Conservation (phyloP, 108 stramenopile species). For the Fragilariopsis cylindrus region DNA sequence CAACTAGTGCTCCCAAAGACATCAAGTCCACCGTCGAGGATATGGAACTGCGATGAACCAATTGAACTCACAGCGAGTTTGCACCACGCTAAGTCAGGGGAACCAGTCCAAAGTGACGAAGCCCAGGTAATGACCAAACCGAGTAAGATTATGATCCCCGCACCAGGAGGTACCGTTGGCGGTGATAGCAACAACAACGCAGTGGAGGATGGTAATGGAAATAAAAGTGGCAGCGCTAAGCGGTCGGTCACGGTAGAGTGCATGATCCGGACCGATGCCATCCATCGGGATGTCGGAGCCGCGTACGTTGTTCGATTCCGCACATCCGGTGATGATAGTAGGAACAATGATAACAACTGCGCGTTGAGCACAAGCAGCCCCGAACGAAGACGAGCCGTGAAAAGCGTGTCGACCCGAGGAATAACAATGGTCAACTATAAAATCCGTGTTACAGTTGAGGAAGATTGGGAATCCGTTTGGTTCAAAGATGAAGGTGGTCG, state of each 20-base stretch:
- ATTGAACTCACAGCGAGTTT: constrained; percentile 26
- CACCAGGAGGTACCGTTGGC: neutral
- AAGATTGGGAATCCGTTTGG: constrained; percentile 72
- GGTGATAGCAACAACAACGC: neutral
- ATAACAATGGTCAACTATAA: constrained; percentile 53
- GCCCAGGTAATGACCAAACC: constrained; percentile 27
- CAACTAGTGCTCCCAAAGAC: constrained; percentile 33
- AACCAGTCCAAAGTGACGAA: constrained; percentile 18
- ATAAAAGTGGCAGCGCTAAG: constrained; percentile 1
- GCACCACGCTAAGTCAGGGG: constrained; percentile 23
- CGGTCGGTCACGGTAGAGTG: constrained; percentile 18
- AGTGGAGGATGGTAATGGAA: neutral
- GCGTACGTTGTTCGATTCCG: constrained; percentile 24
- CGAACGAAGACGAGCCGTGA: neutral
- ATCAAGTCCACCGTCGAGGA: constrained; percentile 11
- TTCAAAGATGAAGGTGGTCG: constrained; percentile 93
- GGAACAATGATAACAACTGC: neutral
- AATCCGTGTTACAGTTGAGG: constrained; percentile 23
- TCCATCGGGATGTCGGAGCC: constrained; percentile 28
- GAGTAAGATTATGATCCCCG: constrained; percentile 21
- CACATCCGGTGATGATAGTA: neutral
- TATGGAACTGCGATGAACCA: constrained; percentile 1
- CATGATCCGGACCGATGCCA: constrained; percentile 39
- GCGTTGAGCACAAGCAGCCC: neutral
- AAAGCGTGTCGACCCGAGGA: constrained; percentile 15